Percentiles rank a stretch among this genome's conserved stretches.
These are phyloP conservation scores for Tausonia pullulans DNA, from an alignment of 1,284 basidiomycete genomes.

Conservation along the genomic window DNA sequence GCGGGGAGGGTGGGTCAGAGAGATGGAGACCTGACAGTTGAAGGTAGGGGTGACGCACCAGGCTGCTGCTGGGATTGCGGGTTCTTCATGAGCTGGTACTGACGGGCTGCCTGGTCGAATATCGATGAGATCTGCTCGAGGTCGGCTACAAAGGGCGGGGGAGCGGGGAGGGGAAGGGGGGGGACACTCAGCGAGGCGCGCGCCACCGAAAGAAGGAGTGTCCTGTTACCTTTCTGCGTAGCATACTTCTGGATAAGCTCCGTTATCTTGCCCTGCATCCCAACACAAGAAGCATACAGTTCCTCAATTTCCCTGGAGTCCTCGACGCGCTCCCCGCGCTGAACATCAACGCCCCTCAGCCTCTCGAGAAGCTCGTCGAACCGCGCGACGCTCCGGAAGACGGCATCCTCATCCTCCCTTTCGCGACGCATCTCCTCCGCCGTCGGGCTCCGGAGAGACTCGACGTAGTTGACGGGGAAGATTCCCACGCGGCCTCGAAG, in stretches of 20 bases:
- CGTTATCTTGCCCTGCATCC: constrained; percentile 84
- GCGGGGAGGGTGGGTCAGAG: not conserved
- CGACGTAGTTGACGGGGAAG: constrained; percentile 96
- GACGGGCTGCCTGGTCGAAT: constrained; percentile 33
- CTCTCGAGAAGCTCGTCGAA: constrained; percentile 74
- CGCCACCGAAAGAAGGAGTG: constrained; percentile 9
- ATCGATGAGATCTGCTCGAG: constrained; percentile 37
- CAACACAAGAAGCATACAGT: constrained; percentile 41
- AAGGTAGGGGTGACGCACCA: too few species aligned
- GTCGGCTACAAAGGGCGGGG: constrained; percentile 27
- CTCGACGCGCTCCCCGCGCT: constrained; percentile 66
- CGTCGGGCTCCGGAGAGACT: constrained; percentile 78
- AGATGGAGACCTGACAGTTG: too few species aligned
- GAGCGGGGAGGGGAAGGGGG: not conserved
- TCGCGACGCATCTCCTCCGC: constrained; percentile 67
- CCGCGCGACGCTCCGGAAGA: constrained; percentile 38
- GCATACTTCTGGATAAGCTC: constrained; percentile 91
- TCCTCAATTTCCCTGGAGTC: constrained; percentile 85
- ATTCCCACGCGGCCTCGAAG: constrained; percentile 86
- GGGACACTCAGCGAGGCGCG: not conserved
- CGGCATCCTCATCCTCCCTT: constrained; percentile 75
- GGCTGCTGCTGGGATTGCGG: constrained; percentile 10
- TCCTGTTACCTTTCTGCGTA: constrained; percentile 71
- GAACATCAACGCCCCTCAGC: constrained; percentile 63
- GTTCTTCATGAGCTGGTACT: constrained; percentile 32